Conservation (phyloP, 495 filamentous ascomycete genomes). For the Monascus purpureus region DNA sequence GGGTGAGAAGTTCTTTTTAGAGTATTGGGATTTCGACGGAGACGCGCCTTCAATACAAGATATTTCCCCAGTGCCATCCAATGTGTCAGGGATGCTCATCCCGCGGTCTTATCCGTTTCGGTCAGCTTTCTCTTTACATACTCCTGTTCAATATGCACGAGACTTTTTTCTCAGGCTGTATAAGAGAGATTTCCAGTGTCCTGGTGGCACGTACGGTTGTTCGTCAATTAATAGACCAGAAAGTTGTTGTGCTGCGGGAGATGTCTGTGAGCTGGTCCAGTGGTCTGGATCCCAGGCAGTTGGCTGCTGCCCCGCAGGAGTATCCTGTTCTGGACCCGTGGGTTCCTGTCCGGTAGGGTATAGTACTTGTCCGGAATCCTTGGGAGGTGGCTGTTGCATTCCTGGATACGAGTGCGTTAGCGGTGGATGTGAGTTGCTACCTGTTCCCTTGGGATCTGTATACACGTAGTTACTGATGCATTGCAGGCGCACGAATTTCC, state of each 20-base stretch:
- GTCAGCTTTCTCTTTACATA: conserved; percentile 26
- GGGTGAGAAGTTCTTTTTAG: conserved; percentile 71
- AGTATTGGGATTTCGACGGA: conserved; percentile 42
- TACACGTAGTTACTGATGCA: neutral
- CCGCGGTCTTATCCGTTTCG: conserved; percentile 19
- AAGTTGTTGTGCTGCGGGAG: conserved; percentile 57
- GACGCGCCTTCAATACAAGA: conserved; percentile 1
- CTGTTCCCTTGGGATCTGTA: neutral
- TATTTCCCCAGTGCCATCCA: neutral
- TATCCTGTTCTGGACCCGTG: conserved; percentile 52
- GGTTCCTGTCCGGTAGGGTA: conserved; percentile 49
- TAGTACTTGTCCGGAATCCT: conserved; percentile 47
- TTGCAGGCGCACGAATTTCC: conserved; percentile 27
- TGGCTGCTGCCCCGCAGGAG: conserved; percentile 70
- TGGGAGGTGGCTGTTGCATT: conserved; percentile 83
- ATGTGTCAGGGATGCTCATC: neutral
- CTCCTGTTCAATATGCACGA: conserved; percentile 7
- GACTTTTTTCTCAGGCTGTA: conserved; percentile 14
- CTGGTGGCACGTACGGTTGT: conserved; percentile 53
- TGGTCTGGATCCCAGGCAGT: conserved; percentile 64
- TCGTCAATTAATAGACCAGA: conserved; percentile 53
- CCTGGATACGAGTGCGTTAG: conserved; percentile 64
- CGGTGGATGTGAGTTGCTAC: conserved; percentile 65
- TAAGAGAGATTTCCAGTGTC: conserved; percentile 56
- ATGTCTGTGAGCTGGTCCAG: conserved; percentile 56